These are phyloP conservation scores for Phytophthora pseudosyringae DNA, from an alignment of 352 stramenopile genomes.

Conservation along the genomic window DNA sequence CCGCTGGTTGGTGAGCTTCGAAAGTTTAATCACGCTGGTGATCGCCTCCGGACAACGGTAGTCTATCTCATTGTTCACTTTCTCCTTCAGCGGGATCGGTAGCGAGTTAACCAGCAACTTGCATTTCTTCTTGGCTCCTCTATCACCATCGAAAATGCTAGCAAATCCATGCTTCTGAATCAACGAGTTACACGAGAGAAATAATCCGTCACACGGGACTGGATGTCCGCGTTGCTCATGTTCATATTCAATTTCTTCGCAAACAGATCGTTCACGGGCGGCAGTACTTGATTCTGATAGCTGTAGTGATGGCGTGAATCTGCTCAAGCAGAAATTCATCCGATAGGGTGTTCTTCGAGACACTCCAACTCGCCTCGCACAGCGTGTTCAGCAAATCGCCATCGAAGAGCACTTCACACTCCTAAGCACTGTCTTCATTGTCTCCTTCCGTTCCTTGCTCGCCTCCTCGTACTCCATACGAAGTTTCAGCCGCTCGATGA, in stretches of 20 bases:
- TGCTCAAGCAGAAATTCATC: conserved; percentile 17
- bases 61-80: conserved; percentile 14
- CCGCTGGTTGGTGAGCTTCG: background rate
- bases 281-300: conserved; percentile 10
- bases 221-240: background rate
- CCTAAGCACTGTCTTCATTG: background rate
- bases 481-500: background rate
- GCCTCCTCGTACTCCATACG: background rate
- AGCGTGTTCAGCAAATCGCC: background rate
- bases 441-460: too few species aligned
- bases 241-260: background rate
- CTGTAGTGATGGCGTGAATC: conserved; percentile 12
- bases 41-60: background rate
- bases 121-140: conserved; percentile 13
- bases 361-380: background rate
- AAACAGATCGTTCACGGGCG: conserved; percentile 1
- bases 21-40: background rate
- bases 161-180: conserved; percentile 11
- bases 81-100: background rate
- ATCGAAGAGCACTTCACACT: background rate
- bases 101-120: conserved; percentile 9
- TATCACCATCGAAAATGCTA: conserved; percentile 6
- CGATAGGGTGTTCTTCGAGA: background rate
- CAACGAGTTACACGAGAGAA: background rate
- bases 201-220: background rate